Conservation (phyloP, 139 green algal species). For the Auxenochlorella pyrenoidosa region DNA sequence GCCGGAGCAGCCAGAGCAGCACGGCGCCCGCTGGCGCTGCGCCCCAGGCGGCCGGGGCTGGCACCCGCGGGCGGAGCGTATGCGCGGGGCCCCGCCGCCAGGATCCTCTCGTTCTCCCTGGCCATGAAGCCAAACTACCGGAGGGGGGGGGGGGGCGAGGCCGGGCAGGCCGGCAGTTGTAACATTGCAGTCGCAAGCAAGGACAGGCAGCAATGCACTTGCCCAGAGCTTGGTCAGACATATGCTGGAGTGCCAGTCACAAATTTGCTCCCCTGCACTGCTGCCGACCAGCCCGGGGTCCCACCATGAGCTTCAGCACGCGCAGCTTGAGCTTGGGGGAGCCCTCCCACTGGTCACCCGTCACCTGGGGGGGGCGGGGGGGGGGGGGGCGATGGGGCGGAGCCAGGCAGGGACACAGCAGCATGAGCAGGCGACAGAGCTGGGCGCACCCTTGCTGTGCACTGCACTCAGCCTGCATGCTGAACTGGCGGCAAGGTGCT, state of each 20-base stretch:
- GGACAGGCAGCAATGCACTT: too few relatives aligned
- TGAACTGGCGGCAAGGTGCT: too few relatives aligned
- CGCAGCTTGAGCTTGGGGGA: conserved; percentile 28
- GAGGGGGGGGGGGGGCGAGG: too few relatives aligned
- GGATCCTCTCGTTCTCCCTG: conserved; percentile 27
- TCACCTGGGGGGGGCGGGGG: conserved; percentile 11
- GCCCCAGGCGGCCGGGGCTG: not conserved
- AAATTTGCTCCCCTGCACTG: not conserved
- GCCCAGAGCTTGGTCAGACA: too few relatives aligned
- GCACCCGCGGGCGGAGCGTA: not conserved
- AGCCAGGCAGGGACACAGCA: too few relatives aligned
- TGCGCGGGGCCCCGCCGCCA: not conserved
- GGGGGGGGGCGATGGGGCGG: too few relatives aligned
- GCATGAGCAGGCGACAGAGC: too few relatives aligned
- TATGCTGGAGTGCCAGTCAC: too few relatives aligned
- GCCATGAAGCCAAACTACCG: conserved; percentile 30
- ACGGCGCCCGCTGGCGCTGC: not conserved
- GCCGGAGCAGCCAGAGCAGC: not conserved
- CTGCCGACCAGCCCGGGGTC: too few relatives aligned
- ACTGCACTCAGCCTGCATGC: too few relatives aligned
- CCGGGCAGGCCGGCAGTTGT: not conserved
- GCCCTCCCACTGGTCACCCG: conserved; percentile 31
- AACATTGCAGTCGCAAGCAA: too few relatives aligned
- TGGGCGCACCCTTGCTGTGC: too few relatives aligned
- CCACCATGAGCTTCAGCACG: conserved; percentile 34